Base-by-base conservation (phyloP, 371 early-diverging fungal species). In the Mortierella sp. region DNA sequence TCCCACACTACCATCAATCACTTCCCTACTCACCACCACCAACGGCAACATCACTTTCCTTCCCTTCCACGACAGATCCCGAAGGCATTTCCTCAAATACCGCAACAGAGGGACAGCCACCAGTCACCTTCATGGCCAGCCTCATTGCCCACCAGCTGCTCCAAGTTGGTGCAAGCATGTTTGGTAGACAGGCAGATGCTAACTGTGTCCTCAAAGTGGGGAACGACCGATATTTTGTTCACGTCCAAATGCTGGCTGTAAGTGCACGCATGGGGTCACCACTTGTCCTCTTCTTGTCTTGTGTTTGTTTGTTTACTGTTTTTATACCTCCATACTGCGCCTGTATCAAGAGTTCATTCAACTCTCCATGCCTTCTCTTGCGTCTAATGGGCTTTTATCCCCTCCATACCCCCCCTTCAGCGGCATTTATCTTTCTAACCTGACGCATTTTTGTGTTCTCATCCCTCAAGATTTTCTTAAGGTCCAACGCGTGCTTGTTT, bases 221-320 rank as follows among this genome's bases (percentile, higher is more conserved):
- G 16, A 29, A 56, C 35, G 46, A 29, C 16, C 73, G 74, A 38
- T 83, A 76, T 16, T 83, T 77, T 63, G 80, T 80, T 10, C 83
- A 83, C 51, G 83, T 80, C 41, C 80, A 80, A 29, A 71, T 83
- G 73, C 75, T 83, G 16, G 80, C 80, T 29, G 80, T 83, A 83
- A 83, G 80, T 74, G 41, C 41, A 41, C 24, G 68, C 68, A 68
- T 8, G 68, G 21, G 68, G 21, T 8, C 65, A 32, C 35, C 38
- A 5, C 24, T 38, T 68, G 8, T 41, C 7, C 21, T 8, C 48
- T 14, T 46, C 11, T 46, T 14, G 27, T 29, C 29, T 29, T 10
- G 14, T 14, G 11, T 46, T 46, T 29, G 27, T 29, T 58, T 29
- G 32, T 7, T 35, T 63, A 8, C n/a, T 4, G n/a, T 2, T 32